Evolutionary conservation across 2,329 filamentous ascomycete species (phyloP).

Genomic region (Aspergillus quadrilineatus): DNA sequence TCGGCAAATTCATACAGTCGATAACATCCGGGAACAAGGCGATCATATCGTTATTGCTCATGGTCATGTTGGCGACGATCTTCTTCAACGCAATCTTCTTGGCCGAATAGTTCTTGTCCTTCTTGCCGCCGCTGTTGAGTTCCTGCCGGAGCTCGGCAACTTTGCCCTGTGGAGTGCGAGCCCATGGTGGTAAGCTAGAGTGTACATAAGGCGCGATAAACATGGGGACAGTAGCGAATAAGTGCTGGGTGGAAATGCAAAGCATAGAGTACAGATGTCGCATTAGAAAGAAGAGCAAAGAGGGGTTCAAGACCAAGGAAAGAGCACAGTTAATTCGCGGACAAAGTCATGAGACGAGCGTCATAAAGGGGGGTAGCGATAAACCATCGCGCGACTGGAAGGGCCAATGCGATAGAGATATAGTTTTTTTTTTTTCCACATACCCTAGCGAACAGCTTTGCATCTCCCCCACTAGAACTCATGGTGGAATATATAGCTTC

Average conservation of each 20-base stretch:
- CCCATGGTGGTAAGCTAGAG: constrained; percentile 36
- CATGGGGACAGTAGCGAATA: constrained; percentile 31
- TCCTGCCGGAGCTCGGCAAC: constrained; percentile 94
- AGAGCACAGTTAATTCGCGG: constrained; percentile 4
- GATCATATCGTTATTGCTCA: constrained; percentile 99
- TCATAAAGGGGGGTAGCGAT: constrained; percentile 14
- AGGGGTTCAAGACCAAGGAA: constrained; percentile 10
- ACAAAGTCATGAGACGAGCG: neutral
- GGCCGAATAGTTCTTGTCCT: constrained; percentile 90
- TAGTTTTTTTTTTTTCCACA: constrained; percentile 37
- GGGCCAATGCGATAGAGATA: constrained; percentile 21
- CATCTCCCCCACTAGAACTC: constrained; percentile 80
- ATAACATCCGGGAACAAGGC: constrained; percentile 94
- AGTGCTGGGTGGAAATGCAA: neutral
- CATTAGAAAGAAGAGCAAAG: constrained; percentile 12
- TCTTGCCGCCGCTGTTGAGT: constrained; percentile 90
- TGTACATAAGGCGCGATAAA: constrained; percentile 26
- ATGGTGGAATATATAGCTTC: constrained; percentile 42
- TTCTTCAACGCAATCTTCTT: constrained; percentile 99
- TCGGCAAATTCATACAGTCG: constrained; percentile 89
- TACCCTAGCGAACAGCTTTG: constrained; percentile 98
- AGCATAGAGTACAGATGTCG: neutral
- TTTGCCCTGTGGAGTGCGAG: constrained; percentile 74
- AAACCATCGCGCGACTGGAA: constrained; percentile 9
- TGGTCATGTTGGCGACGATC: constrained; percentile 99